Evolutionary conservation across 345 rosid genomes (phyloP), one percentile per base, ranked within the genome.

Genomic region (Eucalyptus regnans): DNA sequence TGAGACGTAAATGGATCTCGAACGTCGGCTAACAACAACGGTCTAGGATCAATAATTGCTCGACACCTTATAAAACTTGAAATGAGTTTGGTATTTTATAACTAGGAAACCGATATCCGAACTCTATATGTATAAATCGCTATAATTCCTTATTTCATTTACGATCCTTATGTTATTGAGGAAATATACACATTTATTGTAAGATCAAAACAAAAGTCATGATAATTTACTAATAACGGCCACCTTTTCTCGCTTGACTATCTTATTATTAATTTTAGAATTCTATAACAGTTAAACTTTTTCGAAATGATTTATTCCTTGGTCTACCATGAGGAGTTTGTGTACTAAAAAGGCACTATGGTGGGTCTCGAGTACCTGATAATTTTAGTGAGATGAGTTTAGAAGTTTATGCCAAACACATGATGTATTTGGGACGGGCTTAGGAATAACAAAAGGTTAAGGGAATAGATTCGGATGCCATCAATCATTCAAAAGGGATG

Each of bases 311-410:
- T 31, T 16, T 31, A 16, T 31, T 31, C 43, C 23, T n/a, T 8
- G 1, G 12, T 66, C 43, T 31, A 31, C 10, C 68, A 1, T 0
- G 33, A 6, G 14, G 68, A 10, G n/a, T 13, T 29, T 12, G 37
- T 64, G 16, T 7, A 7, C 18, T 64, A n/a, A n/a, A n/a, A 64
- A n/a, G 76, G 76, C n/a, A 7, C 9, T n/a, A 7, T 16, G 22
- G 11, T 0, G 16, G 12, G 3, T 8, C 10, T 0, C 6, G 12
- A 17, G 5, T 31, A 31, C 3, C 0, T 66, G 1, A 16, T 31
- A 31, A 64, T n/a, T 64, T 7, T n/a, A 64, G 76, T 5, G 76
- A 64, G 37, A 13, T 14, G 17, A 64, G 76, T 64, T 64, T 13
- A 18, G 37, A 29, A 64, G 16, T 64, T 64, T 4, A n/a, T n/a